Evolutionary conservation across 768 basidiomycete genomes (phyloP).

Genomic region (Boletus reticuloceps): DNA sequence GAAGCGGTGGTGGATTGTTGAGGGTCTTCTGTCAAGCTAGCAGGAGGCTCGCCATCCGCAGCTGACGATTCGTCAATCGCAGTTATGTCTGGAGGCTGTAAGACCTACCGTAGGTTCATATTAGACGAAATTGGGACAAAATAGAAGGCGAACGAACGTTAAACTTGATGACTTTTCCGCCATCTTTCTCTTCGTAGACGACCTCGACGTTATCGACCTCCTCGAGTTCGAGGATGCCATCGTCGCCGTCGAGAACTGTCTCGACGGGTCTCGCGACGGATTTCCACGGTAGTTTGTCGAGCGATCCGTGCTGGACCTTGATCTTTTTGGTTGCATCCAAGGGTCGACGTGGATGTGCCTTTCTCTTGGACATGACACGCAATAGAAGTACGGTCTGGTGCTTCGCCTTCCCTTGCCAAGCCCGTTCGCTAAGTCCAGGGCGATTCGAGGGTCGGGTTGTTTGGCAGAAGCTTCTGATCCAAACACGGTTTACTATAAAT

Average conservation of each 20-base stretch:
- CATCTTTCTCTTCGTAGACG: constrained; percentile 73
- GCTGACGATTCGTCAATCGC: not conserved
- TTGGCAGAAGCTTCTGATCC: constrained; percentile 31
- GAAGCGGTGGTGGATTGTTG: not conserved
- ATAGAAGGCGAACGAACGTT: constrained; percentile 47
- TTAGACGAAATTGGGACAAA: constrained; percentile 6
- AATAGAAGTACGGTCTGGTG: not conserved
- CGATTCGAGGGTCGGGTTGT: constrained; percentile 15
- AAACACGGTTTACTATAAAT: constrained; percentile 31
- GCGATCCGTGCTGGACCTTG: constrained; percentile 45
- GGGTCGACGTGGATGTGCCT: constrained; percentile 1
- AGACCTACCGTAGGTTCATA: constrained; percentile 22
- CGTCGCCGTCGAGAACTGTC: constrained; percentile 67
- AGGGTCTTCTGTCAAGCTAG: not conserved
- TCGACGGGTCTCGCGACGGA: constrained; percentile 53
- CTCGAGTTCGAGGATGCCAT: constrained; percentile 88
- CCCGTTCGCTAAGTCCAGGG: not conserved
- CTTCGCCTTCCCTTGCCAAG: not conserved
- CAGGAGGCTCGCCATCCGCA: not conserved
- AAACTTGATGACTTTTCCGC: constrained; percentile 69
- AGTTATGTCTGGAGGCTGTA: constrained; percentile 9
- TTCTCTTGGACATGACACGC: constrained; percentile 24
- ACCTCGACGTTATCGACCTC: constrained; percentile 92
- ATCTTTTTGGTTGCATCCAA: constrained; percentile 48
- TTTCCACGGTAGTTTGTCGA: constrained; percentile 76